These are phyloP conservation scores for Colletotrichum tanaceti DNA, from an alignment of 2,329 filamentous ascomycete genomes.

Conservation along the genomic window DNA sequence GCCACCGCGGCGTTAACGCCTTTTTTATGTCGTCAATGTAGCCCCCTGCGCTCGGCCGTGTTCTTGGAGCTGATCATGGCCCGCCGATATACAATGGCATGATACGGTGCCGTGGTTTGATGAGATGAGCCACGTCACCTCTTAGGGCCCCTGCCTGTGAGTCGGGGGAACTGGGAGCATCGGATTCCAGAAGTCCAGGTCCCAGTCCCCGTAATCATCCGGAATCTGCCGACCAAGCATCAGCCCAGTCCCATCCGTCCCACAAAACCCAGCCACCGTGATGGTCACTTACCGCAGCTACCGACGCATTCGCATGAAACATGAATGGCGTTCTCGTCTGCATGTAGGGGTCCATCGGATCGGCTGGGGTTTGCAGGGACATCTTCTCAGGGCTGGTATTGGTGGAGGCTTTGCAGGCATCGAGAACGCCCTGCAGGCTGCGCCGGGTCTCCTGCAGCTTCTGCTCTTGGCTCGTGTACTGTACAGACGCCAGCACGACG, in stretches of 20 bases:
- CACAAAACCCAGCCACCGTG: constrained; percentile 54
- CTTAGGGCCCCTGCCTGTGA: constrained; percentile 16
- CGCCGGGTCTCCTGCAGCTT: constrained; percentile 56
- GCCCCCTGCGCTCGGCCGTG: neutral
- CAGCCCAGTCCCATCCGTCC: constrained; percentile 53
- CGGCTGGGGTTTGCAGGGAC: constrained; percentile 38
- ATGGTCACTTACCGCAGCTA: constrained; percentile 46
- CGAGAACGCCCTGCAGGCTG: constrained; percentile 56
- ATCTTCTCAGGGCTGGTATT: constrained; percentile 56
- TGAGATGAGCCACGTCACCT: neutral
- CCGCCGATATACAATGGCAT: neutral
- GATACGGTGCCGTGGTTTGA: constrained; percentile 13
- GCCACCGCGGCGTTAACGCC: constrained; percentile 2
- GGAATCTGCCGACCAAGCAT: constrained; percentile 40
- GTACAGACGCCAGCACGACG: constrained; percentile 60
- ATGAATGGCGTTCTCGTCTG: constrained; percentile 43
- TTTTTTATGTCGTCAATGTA: neutral
- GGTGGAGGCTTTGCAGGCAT: constrained; percentile 58
- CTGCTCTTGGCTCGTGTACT: constrained; percentile 53
- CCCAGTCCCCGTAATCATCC: constrained; percentile 41
- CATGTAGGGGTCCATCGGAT: constrained; percentile 41
- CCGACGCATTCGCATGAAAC: constrained; percentile 48
- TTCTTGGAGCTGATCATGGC: constrained; percentile 5
- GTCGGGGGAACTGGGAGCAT: constrained; percentile 28
- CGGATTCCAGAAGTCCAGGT: constrained; percentile 38